Percentiles rank a stretch among this genome's conserved stretches.
phyloP scores from a whole-genome alignment of 108 stramenopile genomes.

The Nitzschia sp. region DNA sequence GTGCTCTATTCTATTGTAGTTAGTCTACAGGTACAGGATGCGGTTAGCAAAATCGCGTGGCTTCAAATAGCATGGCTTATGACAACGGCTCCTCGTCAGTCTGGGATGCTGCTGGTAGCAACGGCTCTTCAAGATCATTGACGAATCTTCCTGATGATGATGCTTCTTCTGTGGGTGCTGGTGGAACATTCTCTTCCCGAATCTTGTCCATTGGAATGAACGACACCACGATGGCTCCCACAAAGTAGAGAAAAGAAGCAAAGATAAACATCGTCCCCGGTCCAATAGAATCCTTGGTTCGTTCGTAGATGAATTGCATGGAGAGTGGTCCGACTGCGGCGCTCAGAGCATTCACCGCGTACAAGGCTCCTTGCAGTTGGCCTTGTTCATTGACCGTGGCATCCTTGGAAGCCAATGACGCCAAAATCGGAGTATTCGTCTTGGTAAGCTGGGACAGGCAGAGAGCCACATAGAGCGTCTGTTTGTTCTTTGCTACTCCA shows the following conservation, averaged over 20 bases:
- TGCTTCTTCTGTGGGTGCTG: background rate
- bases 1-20: too few relatives aligned
- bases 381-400: constrained; percentile 70
- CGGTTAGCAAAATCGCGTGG: too few relatives aligned
- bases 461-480: constrained; percentile 51
- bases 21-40: too few relatives aligned
- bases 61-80: too few relatives aligned
- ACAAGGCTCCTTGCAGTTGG: constrained; percentile 76
- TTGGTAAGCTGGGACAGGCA: constrained; percentile 68
- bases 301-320: constrained; percentile 63
- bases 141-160: too few relatives aligned
- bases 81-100: background rate
- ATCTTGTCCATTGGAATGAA: constrained; percentile 23
- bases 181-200: background rate
- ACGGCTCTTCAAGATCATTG: background rate
- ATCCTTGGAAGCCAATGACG: constrained; percentile 68
- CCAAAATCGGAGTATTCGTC: constrained; percentile 68
- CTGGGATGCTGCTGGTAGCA: background rate
- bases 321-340: constrained; percentile 72
- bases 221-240: constrained; percentile 49
- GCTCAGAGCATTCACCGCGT: constrained; percentile 63
- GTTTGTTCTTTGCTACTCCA: constrained; percentile 61
- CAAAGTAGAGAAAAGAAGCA: constrained; percentile 56
- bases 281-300: constrained; percentile 58
- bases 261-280: constrained; percentile 83